phyloP scores from a whole-genome alignment of 2,329 filamentous ascomycete species.

The Pseudogymnoascus sp. region DNA sequence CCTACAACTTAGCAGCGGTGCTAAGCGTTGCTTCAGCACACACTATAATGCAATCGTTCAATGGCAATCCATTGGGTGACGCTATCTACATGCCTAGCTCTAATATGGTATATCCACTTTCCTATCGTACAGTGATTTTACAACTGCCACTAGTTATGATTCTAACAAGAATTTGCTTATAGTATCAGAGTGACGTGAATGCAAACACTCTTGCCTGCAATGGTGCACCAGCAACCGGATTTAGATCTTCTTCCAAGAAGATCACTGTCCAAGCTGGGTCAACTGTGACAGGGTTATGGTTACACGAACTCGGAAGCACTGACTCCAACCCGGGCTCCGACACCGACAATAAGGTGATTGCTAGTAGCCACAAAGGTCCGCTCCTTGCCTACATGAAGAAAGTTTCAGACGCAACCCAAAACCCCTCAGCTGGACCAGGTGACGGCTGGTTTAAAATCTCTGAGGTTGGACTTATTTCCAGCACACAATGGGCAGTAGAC shows the following conservation, averaged over 20 bases:
- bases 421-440: conserved; percentile 19
- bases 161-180: neutral
- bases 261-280: neutral
- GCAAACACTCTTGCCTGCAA: conserved; percentile 2
- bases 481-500: conserved; percentile 21
- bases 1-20: conserved; percentile 17
- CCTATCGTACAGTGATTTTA: neutral
- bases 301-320: neutral
- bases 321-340: neutral
- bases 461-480: conserved; percentile 15
- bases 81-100: neutral
- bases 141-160: neutral
- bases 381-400: conserved; percentile 37
- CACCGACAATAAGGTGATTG: conserved; percentile 26
- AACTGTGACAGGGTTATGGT: neutral
- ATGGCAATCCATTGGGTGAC: neutral
- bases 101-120: neutral
- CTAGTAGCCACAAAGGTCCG: conserved; percentile 37
- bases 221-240: neutral
- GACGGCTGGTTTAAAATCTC: conserved; percentile 40
- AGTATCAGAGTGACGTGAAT: neutral
- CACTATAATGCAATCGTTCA: conserved; percentile 24
- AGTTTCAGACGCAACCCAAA: conserved; percentile 32
- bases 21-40: conserved; percentile 30
- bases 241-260: neutral